Evolutionary conservation across 768 basidiomycete genomes (phyloP).

Genomic region (Hypholoma fasciculare): DNA sequence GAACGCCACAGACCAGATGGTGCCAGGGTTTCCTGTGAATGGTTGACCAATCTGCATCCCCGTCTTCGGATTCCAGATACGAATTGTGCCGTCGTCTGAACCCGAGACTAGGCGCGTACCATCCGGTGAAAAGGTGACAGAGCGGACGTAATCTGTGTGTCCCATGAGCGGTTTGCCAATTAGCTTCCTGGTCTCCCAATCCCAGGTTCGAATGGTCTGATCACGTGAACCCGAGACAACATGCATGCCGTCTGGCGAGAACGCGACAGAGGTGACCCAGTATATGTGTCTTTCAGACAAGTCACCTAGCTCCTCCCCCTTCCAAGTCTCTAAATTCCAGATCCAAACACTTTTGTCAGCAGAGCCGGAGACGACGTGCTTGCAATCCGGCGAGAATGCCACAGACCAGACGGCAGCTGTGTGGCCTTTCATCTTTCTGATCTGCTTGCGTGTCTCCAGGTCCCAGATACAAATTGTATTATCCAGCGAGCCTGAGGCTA

Average conservation of each 20-base stretch:
- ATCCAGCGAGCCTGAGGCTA: no score
- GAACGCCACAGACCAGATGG: no score
- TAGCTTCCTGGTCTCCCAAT: background rate
- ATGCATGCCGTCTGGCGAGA: background rate
- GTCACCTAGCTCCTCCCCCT: background rate
- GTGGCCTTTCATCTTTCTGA: no score
- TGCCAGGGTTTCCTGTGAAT: background rate
- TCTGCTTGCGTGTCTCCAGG: no score
- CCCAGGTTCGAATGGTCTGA: background rate
- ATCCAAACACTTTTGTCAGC: background rate
- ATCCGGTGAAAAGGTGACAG: conserved; percentile 6
- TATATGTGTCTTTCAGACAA: background rate
- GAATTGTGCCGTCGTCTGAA: background rate
- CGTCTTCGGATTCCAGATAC: conserved; percentile 5
- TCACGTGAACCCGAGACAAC: background rate
- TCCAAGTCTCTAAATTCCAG: background rate
- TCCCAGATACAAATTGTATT: no score
- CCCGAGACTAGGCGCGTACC: conserved; percentile 4
- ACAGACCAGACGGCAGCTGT: no score
- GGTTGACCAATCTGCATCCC: background rate
- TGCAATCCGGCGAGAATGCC: no score
- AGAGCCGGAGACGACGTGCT: background rate
- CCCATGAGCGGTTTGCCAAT: background rate
- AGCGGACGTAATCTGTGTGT: background rate
- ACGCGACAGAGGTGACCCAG: background rate